These are phyloP conservation scores for Sherardia arvensis DNA, from an alignment of 257 asterid species.

Conservation along the genomic window DNA sequence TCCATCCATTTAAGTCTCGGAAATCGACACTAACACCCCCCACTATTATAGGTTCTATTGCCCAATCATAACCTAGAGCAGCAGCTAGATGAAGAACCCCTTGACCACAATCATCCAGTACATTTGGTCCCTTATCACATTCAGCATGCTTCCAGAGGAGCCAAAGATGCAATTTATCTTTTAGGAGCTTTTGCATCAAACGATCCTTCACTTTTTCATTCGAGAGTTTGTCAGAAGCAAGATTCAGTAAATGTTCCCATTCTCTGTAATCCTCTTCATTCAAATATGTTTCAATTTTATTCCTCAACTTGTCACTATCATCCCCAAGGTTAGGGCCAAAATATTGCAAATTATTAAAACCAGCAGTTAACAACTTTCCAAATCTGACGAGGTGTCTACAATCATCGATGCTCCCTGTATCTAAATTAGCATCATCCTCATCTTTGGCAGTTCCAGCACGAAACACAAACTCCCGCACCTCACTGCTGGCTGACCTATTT, in stretches of 20 bases:
- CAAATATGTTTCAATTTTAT: slow-evolving; percentile 47
- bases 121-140: slow-evolving; percentile 71
- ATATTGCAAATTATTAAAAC: slow-evolving; percentile 28
- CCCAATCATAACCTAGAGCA: slow-evolving; percentile 89
- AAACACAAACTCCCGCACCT: slow-evolving; percentile 86
- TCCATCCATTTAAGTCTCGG: slow-evolving; percentile 89
- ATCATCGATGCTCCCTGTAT: slow-evolving; percentile 36
- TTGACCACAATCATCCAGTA: slow-evolving; percentile 72
- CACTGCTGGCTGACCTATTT: slow-evolving; percentile 94
- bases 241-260: slow-evolving; percentile 57
- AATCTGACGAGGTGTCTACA: slow-evolving; percentile 65
- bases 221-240: slow-evolving; percentile 35
- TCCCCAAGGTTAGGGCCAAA: slow-evolving; percentile 21
- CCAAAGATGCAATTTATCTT: slow-evolving; percentile 68
- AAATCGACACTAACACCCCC: slow-evolving; percentile 77
- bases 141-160: slow-evolving; percentile 65
- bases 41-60: slow-evolving; percentile 61
- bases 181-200: slow-evolving; percentile 54
- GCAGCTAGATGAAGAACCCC: slow-evolving; percentile 88
- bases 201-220: slow-evolving; percentile 52
- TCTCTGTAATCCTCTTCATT: slow-evolving; percentile 47
- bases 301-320: slow-evolving; percentile 34
- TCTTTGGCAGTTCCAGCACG: slow-evolving; percentile 33
- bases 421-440: slow-evolving; percentile 25
- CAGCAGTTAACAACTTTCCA: slow-evolving; percentile 55